A percentile compares a stretch with the other conserved stretches of the same genome.
phyloP scores from a whole-genome alignment of 345 rosid species.

The Boechera retrofracta region DNA sequence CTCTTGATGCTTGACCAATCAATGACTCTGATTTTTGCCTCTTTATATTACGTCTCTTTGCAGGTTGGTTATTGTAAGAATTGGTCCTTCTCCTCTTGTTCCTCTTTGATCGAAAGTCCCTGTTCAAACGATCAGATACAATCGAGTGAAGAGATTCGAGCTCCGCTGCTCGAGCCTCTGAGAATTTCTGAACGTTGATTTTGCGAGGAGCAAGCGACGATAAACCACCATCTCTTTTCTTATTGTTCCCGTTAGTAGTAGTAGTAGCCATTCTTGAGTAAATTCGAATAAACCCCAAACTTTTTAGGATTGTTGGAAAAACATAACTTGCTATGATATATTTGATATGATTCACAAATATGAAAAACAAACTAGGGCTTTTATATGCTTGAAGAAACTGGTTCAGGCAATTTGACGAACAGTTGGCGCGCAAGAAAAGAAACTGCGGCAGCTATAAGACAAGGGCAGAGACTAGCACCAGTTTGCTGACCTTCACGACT shows the following conservation, averaged over 20 bases:
- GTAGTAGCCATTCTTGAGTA: conserved; percentile 28
- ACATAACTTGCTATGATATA: neutral
- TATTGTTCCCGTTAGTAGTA: conserved; percentile 25
- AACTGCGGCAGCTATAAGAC: neutral
- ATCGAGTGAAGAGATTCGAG: conserved; percentile 70
- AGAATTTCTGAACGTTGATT: conserved; percentile 69
- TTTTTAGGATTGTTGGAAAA: conserved; percentile 9
- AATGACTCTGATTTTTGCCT: conserved; percentile 47
- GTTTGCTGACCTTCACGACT: neutral
- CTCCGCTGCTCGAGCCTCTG: conserved; percentile 72
- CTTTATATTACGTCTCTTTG: conserved; percentile 57
- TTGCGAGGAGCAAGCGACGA: conserved; percentile 58
- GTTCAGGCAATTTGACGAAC: conserved; percentile 41
- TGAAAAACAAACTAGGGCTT: neutral
- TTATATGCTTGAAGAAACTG: neutral
- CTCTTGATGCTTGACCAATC: conserved; percentile 36
- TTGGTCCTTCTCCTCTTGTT: conserved; percentile 89
- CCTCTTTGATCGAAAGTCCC: conserved; percentile 66
- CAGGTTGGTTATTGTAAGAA: conserved; percentile 56
- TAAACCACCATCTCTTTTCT: conserved; percentile 30
- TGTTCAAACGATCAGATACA: conserved; percentile 56
- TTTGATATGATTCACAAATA: neutral
- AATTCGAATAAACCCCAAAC: neutral
- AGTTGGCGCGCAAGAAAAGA: conserved; percentile 23
- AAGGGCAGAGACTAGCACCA: neutral